These are phyloP conservation scores for Amanita jacksonii DNA, from an alignment of 768 basidiomycete species.

Conservation along the genomic window DNA sequence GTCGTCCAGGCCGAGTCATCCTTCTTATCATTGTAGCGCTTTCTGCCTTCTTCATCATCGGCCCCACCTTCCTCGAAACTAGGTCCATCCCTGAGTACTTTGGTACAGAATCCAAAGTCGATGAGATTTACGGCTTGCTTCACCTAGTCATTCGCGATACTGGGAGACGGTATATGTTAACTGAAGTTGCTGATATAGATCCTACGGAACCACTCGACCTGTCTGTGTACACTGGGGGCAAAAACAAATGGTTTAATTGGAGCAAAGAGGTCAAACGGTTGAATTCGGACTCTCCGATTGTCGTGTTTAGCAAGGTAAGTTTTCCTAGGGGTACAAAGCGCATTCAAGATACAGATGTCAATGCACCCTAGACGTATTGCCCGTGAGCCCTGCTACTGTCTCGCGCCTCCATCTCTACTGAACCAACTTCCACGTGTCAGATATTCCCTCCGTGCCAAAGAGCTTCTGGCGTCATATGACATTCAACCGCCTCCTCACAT, in stretches of 20 bases:
- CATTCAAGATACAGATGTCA: too few species aligned
- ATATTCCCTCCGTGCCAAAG: slow-evolving; percentile 52
- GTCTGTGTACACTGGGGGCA: slow-evolving; percentile 45
- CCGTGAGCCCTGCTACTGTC: slow-evolving; percentile 36
- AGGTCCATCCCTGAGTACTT: slow-evolving; percentile 23
- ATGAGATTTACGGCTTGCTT: slow-evolving; percentile 66
- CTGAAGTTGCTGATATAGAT: slow-evolving; percentile 31
- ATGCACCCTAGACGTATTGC: slow-evolving; percentile 51
- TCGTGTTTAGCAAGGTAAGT: slow-evolving; percentile 77
- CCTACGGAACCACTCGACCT: slow-evolving; percentile 39
- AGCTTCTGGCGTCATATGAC: slow-evolving; percentile 49
- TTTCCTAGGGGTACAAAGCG: too few species aligned
- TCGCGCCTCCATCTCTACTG: not conserved
- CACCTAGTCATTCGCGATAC: slow-evolving; percentile 47
- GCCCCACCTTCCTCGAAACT: slow-evolving; percentile 10
- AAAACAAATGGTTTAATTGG: slow-evolving; percentile 36
- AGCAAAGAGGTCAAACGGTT: slow-evolving; percentile 29
- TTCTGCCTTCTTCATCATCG: slow-evolving; percentile 21
- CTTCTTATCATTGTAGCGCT: slow-evolving; percentile 34
- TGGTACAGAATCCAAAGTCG: slow-evolving; percentile 22
- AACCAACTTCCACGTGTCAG: slow-evolving; percentile 24
- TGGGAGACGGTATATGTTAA: slow-evolving; percentile 31
- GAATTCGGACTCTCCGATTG: slow-evolving; percentile 45
- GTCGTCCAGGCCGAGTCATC: slow-evolving; percentile 18
- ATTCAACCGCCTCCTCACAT: slow-evolving; percentile 57